phyloP scores from a whole-genome alignment of 208 protist genomes.

The Trypanosoma rangeli region DNA sequence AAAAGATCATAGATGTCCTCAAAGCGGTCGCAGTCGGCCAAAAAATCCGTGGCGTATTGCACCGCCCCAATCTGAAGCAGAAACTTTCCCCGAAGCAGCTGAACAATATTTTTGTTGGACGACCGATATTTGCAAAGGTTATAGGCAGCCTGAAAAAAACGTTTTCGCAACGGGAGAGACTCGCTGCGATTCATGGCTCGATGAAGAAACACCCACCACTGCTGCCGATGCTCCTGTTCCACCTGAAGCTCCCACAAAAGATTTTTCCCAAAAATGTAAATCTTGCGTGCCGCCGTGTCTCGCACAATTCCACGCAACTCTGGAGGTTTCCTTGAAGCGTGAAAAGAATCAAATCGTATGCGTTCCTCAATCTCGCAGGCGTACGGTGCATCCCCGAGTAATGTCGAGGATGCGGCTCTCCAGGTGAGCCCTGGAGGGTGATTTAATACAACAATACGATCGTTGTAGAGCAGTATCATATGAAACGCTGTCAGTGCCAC shows the following conservation, averaged over 20 bases:
- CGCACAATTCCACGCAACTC: slow-evolving; percentile 42
- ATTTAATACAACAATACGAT: slow-evolving; percentile 76
- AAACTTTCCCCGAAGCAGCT: slow-evolving; percentile 55
- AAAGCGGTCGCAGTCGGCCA: slow-evolving; percentile 68
- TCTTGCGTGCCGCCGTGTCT: slow-evolving; percentile 42
- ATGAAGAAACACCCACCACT: slow-evolving; percentile 80
- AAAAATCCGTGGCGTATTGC: slow-evolving; percentile 31
- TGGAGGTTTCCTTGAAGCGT: slow-evolving; percentile 17
- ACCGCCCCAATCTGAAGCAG: slow-evolving; percentile 44
- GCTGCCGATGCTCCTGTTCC: slow-evolving; percentile 61
- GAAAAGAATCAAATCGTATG: slow-evolving; percentile 72
- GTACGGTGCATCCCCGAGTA: slow-evolving; percentile 28
- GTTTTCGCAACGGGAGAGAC: slow-evolving; percentile 36
- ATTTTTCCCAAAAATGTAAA: slow-evolving; percentile 56
- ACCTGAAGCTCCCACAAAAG: slow-evolving; percentile 62
- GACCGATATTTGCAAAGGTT: slow-evolving; percentile 41
- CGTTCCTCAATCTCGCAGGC: slow-evolving; percentile 77
- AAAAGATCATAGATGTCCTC: slow-evolving; percentile 58
- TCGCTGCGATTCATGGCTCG: slow-evolving; percentile 43
- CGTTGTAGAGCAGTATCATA: slow-evolving; percentile 88
- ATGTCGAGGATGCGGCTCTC: slow-evolving; percentile 30
- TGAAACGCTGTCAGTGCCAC: slow-evolving; percentile 93
- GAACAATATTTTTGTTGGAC: slow-evolving; percentile 18
- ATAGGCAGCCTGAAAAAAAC: slow-evolving; percentile 63
- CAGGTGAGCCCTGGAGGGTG: slow-evolving; percentile 80